Evolutionary conservation across 495 filamentous ascomycete species (phyloP).

Genomic region (Lineolata rhizophorae): DNA sequence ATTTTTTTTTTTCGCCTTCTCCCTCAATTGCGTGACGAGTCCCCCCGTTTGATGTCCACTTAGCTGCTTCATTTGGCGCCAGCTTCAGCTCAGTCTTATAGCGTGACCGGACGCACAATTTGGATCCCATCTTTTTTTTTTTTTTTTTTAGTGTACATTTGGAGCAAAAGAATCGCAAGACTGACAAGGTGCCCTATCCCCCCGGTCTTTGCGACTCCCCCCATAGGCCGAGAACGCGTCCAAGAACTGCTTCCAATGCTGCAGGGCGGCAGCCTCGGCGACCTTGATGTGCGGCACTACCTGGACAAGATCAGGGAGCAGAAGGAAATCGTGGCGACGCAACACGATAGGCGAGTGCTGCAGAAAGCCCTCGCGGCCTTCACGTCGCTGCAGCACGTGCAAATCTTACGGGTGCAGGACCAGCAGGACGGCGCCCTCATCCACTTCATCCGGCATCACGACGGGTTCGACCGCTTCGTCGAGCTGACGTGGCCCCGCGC

Average conservation of each 20-base stretch:
- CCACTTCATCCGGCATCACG: constrained; percentile 19
- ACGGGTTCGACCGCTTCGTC: constrained; percentile 15
- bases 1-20: constrained; percentile 4
- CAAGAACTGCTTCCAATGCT: constrained; percentile 14
- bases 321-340: constrained; percentile 17
- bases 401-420: constrained; percentile 41
- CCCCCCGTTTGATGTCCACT: no score
- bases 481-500: constrained; percentile 38
- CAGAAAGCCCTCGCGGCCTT: constrained; percentile 34
- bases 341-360: constrained; percentile 25
- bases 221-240: constrained; percentile 16
- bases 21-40: no score
- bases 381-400: constrained; percentile 37
- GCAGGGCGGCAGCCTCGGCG: constrained; percentile 8
- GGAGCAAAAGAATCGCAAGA: no score
- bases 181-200: no score
- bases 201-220: no score
- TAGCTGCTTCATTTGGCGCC: no score
- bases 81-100: no score
- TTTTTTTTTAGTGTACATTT: no score
- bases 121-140: no score
- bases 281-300: constrained; percentile 18
- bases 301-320: constrained; percentile 23
- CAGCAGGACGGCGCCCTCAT: constrained; percentile 31
- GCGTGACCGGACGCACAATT: no score